These are phyloP conservation scores for Globisporangium viniferum DNA, from an alignment of 352 stramenopile species.

Conservation along the genomic window DNA sequence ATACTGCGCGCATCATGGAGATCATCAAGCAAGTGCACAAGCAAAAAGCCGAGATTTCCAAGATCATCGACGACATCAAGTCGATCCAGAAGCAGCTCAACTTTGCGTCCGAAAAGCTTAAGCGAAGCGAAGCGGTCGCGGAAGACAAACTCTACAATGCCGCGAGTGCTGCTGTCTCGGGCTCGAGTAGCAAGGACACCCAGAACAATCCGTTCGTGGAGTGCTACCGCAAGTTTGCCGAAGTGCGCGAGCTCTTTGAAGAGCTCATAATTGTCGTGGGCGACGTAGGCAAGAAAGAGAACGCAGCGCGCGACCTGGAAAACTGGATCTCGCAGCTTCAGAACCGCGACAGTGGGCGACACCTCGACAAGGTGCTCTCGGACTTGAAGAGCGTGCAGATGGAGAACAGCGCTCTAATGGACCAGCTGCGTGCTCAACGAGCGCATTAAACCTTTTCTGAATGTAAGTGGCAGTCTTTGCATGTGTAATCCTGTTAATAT, in stretches of 20 bases:
- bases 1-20: conserved; percentile 88
- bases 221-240: conserved; percentile 82
- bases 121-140: conserved; percentile 73
- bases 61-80: conserved; percentile 80
- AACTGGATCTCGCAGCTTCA: conserved; percentile 84
- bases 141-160: conserved; percentile 84
- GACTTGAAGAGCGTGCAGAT: conserved; percentile 68
- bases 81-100: conserved; percentile 81
- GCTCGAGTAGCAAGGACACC: background rate
- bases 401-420: conserved; percentile 65
- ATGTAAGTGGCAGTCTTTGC: background rate
- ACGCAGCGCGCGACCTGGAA: conserved; percentile 65
- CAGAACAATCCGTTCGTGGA: conserved; percentile 53
- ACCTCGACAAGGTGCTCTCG: conserved; percentile 66
- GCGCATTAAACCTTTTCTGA: background rate
- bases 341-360: conserved; percentile 59
- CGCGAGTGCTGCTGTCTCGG: conserved; percentile 34
- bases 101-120: conserved; percentile 68
- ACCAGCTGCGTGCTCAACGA: conserved; percentile 35
- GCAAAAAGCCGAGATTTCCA: conserved; percentile 84
- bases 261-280: conserved; percentile 63
- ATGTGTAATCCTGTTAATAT: background rate
- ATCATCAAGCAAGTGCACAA: conserved; percentile 90
- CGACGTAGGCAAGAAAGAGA: conserved; percentile 78
- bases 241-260: conserved; percentile 83